Base-by-base conservation (phyloP, 1,284 basidiomycete genomes). In the Meripilus lineatus region DNA sequence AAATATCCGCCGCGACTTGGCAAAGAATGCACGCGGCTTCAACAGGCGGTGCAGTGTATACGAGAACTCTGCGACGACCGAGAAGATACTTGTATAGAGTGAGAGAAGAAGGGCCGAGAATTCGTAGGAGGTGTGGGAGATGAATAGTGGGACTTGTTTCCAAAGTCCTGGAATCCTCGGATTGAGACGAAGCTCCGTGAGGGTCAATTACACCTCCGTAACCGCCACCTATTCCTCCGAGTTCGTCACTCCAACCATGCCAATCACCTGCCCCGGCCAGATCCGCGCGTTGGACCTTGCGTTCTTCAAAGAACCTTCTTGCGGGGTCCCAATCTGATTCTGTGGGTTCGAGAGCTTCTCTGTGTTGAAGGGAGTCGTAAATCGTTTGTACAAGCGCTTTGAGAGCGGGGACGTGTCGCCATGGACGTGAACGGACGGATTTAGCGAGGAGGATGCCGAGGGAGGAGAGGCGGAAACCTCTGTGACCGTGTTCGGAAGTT, bases 71-170 rank as follows among this genome's bases (percentile, higher is more conserved):
- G 45, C 71, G 74, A 5, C 86, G 74, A 1, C 80, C 79, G 4
- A 90, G 71, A 13, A 87, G 73, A 53, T 88, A 79, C 55, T 89
- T 89, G 66, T 87, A 87, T 1, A 89, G 63, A 0, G 84, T 89
- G 23, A 89, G 63, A 1, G 77, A 76, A 1, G 84, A 85, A 0
- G 87, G 85, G 0, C 87, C 87, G 20, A 90, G 69, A 44, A 88
- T 80, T 32, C 81, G 79, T 18, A 89, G 66, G 15, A 86, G 64
- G 46, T 84, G 80, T 1, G 84, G 73, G 14, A 87, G 74, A 50
- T 84, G 81, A 24, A 79, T 59, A 30, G 79, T 74, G 4, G 84
- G 83, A 47, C 70, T 72, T 4, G 62, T 60, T 33, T 55, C 48
- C n/a, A 50, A 50, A 17, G 63, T 54, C 68, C 73, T 30, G 25